Base-by-base conservation (phyloP, 495 filamentous ascomycete genomes). In the Xylona heveae region DNA sequence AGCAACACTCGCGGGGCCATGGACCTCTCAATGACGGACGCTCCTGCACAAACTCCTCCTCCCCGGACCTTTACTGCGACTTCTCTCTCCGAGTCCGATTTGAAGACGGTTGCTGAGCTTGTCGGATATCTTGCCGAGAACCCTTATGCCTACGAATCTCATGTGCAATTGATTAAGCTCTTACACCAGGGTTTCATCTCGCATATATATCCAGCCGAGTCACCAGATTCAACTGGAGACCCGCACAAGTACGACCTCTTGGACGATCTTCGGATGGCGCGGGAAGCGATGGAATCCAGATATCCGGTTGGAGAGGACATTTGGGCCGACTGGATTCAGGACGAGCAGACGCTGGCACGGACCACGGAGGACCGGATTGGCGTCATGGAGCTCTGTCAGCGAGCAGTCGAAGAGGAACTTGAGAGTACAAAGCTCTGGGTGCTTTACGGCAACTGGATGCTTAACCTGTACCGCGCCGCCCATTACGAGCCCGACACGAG, bases 371-470 rank as follows among this genome's bases (percentile, higher is more conserved):
- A 77, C 40, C 60, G 75, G 34, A 61, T 79, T 37, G 62, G 62
- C 32, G 70, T 93, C n/a, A 66, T 92, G 50, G 82, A 93, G 49
- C 57, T 82, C 14, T 93, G 73, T 49, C 64, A 71, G 27, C 73
- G 68, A 38, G 84, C 82, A 14, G 69, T 88, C 19, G 56, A 65
- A 35, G 81, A 85, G 39, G 85, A 95, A 46, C 69, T 74, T 26
- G 71, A 66, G 34, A 93, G 85, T 42, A 64, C 75, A 21, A 79
- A 73, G 46, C 60, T 97, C 10, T 97, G 90, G 85, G 59, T 71
- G 35, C 64, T 74, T 13, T 94, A 92, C 51, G 84, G 77, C 38
- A 74, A 91, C 41, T 94, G 74, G 61, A 66, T 92, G 38, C 67
- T 76, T 44, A 71, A 71, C 13, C 65, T 91, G 5, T 77, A 81